Base-by-base conservation (phyloP, 1,284 basidiomycete genomes). In the Apiotrichum gracile region DNA sequence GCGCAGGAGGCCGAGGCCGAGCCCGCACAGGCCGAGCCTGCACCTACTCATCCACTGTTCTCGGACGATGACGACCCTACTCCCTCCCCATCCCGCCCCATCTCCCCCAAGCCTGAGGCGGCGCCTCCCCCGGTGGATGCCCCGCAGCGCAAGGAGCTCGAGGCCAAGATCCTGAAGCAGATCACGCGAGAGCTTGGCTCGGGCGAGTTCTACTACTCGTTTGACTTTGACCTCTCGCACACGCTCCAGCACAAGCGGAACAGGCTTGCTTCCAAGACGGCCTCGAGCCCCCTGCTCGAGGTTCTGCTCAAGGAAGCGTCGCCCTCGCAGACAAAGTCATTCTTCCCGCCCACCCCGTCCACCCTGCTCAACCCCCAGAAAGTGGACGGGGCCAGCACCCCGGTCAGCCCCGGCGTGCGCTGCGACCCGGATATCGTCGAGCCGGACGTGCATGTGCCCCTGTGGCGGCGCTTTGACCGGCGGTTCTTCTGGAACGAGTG, bases 401-500 rank as follows among this genome's bases (percentile, higher is more conserved):
- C 49, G 9, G 34, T 13, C 25, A 29, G 16, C 7, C 34, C 29
- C 12, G 19, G 29, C 2, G 41, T 34, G 19, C 43, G 43, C 29
- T 33, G 29, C 29, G 43, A 45, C 31, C 43, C 43, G 43, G 43
- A 45, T 52, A 56, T 77, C 64, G 54, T 75, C 41, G 78, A 79
- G 63, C 78, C 78, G 0, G 71, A 74, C 52, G 58, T 75, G 7
- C 74, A 73, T 14, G 62, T 79, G 6, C 78, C 79, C 0, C 62
- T 80, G 0, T 80, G 79, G 78, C 64, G 78, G 12, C 55, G 77
- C 5, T 76, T 73, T 6, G 79, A 81, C 53, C 63, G 70, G 4
- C 67, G 78, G 0, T 81, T 80, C 67, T 80, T 78, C 68, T 80
- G 79, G 73, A 81, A 81, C 66, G 76, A 78, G 64, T 74, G 55